Evolutionary conservation across 2,329 filamentous ascomycete species (phyloP).

Genomic region (Pseudocercospora vitis): DNA sequence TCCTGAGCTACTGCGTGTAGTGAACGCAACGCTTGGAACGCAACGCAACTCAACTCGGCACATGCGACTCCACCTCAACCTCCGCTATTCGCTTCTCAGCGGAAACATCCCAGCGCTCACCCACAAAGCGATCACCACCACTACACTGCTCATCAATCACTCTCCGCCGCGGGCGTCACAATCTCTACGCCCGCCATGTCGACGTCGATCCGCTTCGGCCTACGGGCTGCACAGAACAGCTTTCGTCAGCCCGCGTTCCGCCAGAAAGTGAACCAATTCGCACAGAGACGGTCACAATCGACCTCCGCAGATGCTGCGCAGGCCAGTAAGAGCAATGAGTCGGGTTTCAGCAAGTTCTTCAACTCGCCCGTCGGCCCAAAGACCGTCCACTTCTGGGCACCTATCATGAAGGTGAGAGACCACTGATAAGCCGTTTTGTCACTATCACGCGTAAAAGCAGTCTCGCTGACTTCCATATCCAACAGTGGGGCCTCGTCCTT

Average conservation of each 20-base stretch:
- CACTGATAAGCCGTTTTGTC: slow-evolving; percentile 12
- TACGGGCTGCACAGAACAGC: slow-evolving; percentile 56
- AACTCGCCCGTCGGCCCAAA: slow-evolving; percentile 52
- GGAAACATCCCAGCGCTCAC: neutral
- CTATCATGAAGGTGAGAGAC: slow-evolving; percentile 75
- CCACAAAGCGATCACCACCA: neutral
- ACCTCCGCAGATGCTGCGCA: slow-evolving; percentile 57
- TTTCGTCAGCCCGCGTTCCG: slow-evolving; percentile 57
- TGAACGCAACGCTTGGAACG: too few species aligned
- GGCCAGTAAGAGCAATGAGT: slow-evolving; percentile 29
- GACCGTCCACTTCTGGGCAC: slow-evolving; percentile 99
- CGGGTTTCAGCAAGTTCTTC: slow-evolving; percentile 68
- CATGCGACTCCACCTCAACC: slow-evolving; percentile 50
- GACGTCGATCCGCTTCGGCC: slow-evolving; percentile 59
- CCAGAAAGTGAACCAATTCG: slow-evolving; percentile 40
- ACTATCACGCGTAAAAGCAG: neutral
- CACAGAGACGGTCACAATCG: slow-evolving; percentile 64
- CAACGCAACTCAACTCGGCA: neutral
- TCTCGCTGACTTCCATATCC: slow-evolving; percentile 2
- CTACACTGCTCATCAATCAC: slow-evolving; percentile 22
- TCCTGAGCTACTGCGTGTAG: too few species aligned
- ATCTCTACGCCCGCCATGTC: slow-evolving; percentile 37
- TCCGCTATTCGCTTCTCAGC: neutral
- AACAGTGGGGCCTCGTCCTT: slow-evolving; percentile 84
- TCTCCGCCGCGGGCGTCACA: slow-evolving; percentile 36